Conservation (phyloP, 495 filamentous ascomycete species). For the Polyplosphaeria fusca region DNA sequence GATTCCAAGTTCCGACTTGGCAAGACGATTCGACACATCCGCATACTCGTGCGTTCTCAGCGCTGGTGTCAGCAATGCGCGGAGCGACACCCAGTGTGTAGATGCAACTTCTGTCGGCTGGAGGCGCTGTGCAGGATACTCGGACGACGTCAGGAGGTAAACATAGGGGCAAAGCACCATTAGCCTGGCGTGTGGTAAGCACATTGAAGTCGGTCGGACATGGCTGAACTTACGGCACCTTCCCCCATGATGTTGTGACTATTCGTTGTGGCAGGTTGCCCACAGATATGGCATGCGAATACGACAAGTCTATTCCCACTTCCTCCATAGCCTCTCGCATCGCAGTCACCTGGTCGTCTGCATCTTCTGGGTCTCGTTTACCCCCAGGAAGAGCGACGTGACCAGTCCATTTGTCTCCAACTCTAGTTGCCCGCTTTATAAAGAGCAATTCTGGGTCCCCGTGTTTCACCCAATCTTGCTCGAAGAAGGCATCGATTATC, state of each 20-base stretch:
- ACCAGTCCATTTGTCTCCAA: slow-evolving; percentile 71
- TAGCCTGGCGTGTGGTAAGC: slow-evolving; percentile 45
- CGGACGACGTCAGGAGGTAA: slow-evolving; percentile 59
- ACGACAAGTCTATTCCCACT: slow-evolving; percentile 63
- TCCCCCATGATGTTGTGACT: slow-evolving; percentile 70
- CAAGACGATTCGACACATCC: slow-evolving; percentile 64
- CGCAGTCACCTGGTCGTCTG: slow-evolving; percentile 61
- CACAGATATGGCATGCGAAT: slow-evolving; percentile 53
- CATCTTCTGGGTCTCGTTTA: slow-evolving; percentile 66
- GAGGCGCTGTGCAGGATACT: slow-evolving; percentile 57
- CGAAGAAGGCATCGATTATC: slow-evolving; percentile 60
- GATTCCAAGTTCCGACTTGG: slow-evolving; percentile 50
- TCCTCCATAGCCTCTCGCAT: slow-evolving; percentile 70
- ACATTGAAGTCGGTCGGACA: background rate
- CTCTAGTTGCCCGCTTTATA: slow-evolving; percentile 70
- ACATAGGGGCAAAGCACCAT: slow-evolving; percentile 79
- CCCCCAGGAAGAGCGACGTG: slow-evolving; percentile 76
- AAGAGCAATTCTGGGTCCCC: slow-evolving; percentile 75
- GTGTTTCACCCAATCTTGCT: slow-evolving; percentile 65
- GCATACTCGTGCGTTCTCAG: slow-evolving; percentile 62
- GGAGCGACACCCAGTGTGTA: slow-evolving; percentile 72
- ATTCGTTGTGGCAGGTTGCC: slow-evolving; percentile 71
- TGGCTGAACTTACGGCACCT: slow-evolving; percentile 61
- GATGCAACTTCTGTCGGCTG: slow-evolving; percentile 73
- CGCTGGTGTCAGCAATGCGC: slow-evolving; percentile 59